A percentile compares a stretch with the other conserved stretches of the same genome.
Evolutionary conservation across 192 early-diverging fungal species (phyloP).

Genomic region (Coemansia umbellata): DNA sequence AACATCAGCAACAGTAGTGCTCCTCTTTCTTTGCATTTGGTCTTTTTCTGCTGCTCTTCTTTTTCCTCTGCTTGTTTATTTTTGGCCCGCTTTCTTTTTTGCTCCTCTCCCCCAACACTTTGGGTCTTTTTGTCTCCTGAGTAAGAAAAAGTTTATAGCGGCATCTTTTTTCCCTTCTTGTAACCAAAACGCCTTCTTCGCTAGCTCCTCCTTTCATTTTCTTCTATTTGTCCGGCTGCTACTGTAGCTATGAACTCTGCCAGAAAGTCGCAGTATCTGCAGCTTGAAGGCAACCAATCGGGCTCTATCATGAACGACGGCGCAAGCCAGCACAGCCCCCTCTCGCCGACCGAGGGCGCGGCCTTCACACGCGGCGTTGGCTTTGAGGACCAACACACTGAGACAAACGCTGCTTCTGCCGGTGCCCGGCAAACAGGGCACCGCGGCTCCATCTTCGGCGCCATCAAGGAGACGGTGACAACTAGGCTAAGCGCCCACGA

Average conservation of each 20-base stretch:
- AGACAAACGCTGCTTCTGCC: conserved; percentile 4
- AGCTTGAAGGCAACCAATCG: conserved; percentile 23
- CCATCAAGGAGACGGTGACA: conserved; percentile 19
- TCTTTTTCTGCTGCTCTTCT: too few species aligned
- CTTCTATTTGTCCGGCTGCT: neutral
- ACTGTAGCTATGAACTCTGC: conserved; percentile 12
- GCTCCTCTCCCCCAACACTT: neutral
- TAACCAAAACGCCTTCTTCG: neutral
- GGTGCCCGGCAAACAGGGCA: neutral
- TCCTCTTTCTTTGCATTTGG: too few species aligned
- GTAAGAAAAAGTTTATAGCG: neutral
- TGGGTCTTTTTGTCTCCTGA: neutral
- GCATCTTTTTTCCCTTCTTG: neutral
- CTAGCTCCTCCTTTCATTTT: neutral
- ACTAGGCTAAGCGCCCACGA: conserved; percentile 3
- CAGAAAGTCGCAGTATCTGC: conserved; percentile 34
- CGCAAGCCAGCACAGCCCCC: conserved; percentile 3
- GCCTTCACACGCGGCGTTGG: conserved; percentile 44
- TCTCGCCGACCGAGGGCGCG: conserved; percentile 11
- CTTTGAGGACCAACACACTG: conserved; percentile 21
- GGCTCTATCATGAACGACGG: conserved; percentile 13
- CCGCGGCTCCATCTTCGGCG: conserved; percentile 17
- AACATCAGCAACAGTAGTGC: too few species aligned
- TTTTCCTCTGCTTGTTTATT: too few species aligned
- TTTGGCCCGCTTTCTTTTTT: too few species aligned